Evolutionary conservation across 441 rosid genomes (phyloP).

Genomic region (Populus hybrid): DNA sequence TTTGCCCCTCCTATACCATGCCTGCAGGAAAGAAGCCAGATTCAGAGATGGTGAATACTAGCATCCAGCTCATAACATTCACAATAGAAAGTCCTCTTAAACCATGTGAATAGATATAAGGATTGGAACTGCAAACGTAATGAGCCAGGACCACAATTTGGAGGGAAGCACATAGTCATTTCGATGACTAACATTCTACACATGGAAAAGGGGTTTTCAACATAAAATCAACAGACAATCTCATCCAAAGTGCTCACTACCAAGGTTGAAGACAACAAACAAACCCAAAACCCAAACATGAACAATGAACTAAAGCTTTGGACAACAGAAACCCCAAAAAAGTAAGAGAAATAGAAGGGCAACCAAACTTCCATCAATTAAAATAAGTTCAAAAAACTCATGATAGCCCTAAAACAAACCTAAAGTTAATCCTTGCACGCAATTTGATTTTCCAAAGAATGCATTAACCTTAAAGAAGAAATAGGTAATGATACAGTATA

Average conservation of each 20-base stretch:
- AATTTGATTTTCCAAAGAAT: not conserved
- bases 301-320: not conserved
- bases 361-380: not conserved
- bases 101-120: not conserved
- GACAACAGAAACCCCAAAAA: not conserved
- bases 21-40: conserved; percentile 33
- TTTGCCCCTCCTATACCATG: conserved; percentile 90
- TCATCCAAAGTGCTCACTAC: not conserved
- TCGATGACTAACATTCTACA: not conserved
- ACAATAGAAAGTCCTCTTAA: not conserved
- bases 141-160: not conserved
- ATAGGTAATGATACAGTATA: not conserved
- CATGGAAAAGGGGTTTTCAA: not conserved
- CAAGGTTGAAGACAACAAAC: not conserved
- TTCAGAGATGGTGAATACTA: not conserved
- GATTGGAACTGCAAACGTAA: not conserved
- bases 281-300: not conserved
- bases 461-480: not conserved
- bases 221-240: not conserved
- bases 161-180: not conserved
- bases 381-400: not conserved
- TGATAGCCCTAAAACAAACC: not conserved
- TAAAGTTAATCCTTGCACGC: not conserved
- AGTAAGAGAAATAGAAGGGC: not conserved
- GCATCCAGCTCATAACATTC: conserved; percentile 6